phyloP scores from a whole-genome alignment of 345 rosid genomes.

The Rubroshorea leprosula region DNA sequence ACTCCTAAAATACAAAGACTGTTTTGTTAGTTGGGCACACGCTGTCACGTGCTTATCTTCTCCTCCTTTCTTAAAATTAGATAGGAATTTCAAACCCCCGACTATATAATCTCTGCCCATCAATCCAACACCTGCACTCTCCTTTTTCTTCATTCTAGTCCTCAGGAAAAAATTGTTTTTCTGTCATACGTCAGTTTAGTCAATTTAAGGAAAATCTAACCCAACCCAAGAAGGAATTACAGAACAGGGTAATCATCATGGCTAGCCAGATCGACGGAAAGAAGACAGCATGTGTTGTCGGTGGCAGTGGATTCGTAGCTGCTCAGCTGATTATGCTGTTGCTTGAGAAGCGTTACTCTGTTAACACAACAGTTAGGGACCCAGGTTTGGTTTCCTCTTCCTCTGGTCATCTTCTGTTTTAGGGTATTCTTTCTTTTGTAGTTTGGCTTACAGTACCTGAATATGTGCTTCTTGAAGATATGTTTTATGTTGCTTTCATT shows the following conservation, averaged over 20 bases:
- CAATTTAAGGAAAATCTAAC: neutral
- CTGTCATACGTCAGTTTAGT: neutral
- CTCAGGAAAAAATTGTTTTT: too few species aligned
- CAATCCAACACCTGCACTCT: neutral
- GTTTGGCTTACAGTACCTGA: too few species aligned
- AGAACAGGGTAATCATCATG: too few species aligned
- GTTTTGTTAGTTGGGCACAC: too few species aligned
- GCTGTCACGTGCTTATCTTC: neutral
- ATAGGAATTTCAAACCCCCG: neutral
- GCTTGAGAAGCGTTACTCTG: slow-evolving; percentile 71
- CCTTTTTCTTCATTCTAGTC: too few species aligned
- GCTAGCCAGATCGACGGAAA: slow-evolving; percentile 17
- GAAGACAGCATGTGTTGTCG: slow-evolving; percentile 69
- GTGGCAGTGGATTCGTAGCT: slow-evolving; percentile 76
- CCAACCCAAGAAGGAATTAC: too few species aligned
- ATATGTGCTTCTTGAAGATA: too few species aligned
- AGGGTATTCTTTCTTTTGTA: neutral
- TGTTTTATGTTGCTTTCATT: too few species aligned
- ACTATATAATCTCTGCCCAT: neutral
- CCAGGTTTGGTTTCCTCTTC: slow-evolving; percentile 30
- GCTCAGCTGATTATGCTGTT: slow-evolving; percentile 62
- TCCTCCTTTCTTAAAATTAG: neutral
- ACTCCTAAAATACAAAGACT: too few species aligned
- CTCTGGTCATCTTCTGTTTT: neutral
- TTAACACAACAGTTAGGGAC: slow-evolving; percentile 77